A percentile compares a stretch with the other conserved stretches of the same genome.
Conservation (phyloP, 768 basidiomycete species). For the Boletus sp. region DNA sequence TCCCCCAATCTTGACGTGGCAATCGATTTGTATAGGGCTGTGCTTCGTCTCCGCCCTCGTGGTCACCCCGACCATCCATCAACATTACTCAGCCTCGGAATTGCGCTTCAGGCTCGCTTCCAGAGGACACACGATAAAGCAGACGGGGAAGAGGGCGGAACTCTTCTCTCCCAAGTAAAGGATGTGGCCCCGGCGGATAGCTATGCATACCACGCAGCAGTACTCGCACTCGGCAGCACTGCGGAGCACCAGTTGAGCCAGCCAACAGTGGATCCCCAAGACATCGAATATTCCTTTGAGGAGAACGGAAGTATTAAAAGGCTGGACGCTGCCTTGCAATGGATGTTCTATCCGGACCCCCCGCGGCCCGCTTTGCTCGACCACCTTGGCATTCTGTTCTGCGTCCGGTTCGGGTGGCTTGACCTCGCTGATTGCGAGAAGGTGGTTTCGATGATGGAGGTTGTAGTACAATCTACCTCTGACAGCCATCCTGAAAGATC, state of each 20-base stretch:
- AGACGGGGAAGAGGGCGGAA: slow-evolving; percentile 6
- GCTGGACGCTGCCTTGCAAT: background rate
- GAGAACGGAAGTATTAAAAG: too few species aligned
- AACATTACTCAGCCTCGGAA: background rate
- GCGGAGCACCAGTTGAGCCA: background rate
- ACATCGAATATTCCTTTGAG: too few species aligned
- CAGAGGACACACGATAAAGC: background rate
- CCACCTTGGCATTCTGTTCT: too few species aligned
- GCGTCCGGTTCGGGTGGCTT: background rate
- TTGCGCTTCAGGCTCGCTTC: slow-evolving; percentile 9
- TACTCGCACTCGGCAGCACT: background rate
- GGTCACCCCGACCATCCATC: background rate
- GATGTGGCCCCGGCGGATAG: background rate
- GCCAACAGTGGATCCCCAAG: background rate
- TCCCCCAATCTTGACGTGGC: background rate
- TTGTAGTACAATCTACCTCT: background rate
- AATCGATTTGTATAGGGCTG: background rate
- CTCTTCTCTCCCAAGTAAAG: background rate
- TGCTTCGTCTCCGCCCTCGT: background rate
- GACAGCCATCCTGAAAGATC: background rate
- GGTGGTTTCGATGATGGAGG: background rate
- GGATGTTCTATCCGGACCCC: background rate
- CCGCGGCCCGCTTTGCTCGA: background rate
- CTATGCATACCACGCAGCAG: background rate
- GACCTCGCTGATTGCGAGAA: background rate